Base-by-base conservation (phyloP, 345 rosid genomes). In the Gossypium longicalyx region DNA sequence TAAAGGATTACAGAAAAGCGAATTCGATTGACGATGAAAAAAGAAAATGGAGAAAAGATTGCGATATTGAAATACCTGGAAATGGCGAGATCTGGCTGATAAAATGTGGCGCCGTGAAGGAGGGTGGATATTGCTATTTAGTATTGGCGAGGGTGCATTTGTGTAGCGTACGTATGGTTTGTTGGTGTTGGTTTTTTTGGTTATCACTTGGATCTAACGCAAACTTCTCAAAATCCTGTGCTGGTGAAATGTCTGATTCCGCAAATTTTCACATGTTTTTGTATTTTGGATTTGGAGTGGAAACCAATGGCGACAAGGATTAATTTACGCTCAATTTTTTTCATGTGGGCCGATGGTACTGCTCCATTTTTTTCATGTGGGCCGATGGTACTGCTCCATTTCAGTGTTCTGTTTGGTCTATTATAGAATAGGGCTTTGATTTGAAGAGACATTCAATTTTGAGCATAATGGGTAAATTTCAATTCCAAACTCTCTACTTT, bases 201-300 rank as follows among this genome's bases (percentile, higher is more conserved):
- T 45, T 47, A 7, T 75, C 49, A 49, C 76, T 80, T 82, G 49
- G 84, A 79, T 80, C 88, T 78, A 65, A 80, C 68, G 81, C 81
- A 67, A 79, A n/a, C 71, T 67, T 75, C 73, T 76, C 58, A 72
- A 63, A 48, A 10, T 73, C 59, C 63, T 27, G 73, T 27, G 16
- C 16, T 49, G 72, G 59, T 51, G 59, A 23, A 9, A 48, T 25
- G 59, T 69, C 72, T 8, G 13, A 23, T 49, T 68, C 41, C 59
- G 58, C 38, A 27, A 47, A n/a, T 8, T 47, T 65, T 45, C n/a
- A 12, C 15, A 16, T 52, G 22, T 20, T 68, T n/a, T 12, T 20
- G 47, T 53, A 34, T 5, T 34, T 17, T 29, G 48, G 62, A 52
- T 47, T 47, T 47, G 51, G 51, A 47, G 12, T 47, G 0, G 9